A percentile compares a stretch with the other conserved stretches of the same genome.
These are phyloP conservation scores for Thermochaetoides thermophila DNA, from an alignment of 495 filamentous ascomycete species.

Conservation along the genomic window DNA sequence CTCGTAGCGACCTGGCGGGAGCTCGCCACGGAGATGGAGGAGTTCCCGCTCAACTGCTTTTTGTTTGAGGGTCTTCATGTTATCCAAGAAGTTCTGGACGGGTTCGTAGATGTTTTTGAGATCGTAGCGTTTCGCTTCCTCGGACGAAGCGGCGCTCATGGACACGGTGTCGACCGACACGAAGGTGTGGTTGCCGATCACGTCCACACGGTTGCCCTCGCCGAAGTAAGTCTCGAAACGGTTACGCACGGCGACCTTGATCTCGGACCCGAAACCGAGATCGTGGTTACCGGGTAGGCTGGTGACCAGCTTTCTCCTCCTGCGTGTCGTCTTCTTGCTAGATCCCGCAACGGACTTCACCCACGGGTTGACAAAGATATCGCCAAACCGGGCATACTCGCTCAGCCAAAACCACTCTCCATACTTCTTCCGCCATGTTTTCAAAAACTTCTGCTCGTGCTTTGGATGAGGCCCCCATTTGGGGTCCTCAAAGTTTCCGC, in stretches of 20 bases:
- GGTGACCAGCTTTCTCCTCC: constrained; percentile 52
- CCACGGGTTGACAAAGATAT: constrained; percentile 62
- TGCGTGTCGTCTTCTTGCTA: constrained; percentile 25
- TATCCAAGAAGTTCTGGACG: constrained; percentile 58
- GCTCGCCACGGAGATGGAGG: constrained; percentile 33
- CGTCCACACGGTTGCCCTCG: constrained; percentile 69
- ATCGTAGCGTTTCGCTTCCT: constrained; percentile 30
- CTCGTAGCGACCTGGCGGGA: constrained; percentile 32
- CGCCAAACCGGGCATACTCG: constrained; percentile 66
- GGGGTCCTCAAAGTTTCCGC: constrained; percentile 44
- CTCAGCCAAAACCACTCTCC: constrained; percentile 65
- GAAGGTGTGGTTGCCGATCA: constrained; percentile 91
- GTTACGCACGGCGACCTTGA: constrained; percentile 62
- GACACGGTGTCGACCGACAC: constrained; percentile 82
- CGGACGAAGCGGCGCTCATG: constrained; percentile 49
- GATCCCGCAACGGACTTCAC: constrained; percentile 20
- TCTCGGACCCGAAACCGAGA: constrained; percentile 76
- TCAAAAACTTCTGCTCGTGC: constrained; percentile 34
- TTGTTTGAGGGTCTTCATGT: constrained; percentile 35
- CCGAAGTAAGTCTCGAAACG: constrained; percentile 85
- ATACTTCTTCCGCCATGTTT: constrained; percentile 57
- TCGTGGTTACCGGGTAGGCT: constrained; percentile 93
- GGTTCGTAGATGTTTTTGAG: constrained; percentile 54
- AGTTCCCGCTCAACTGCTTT: constrained; percentile 42
- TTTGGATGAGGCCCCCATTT: constrained; percentile 36